A percentile compares a stretch with the other conserved stretches of the same genome.
Conservation (phyloP, 2,329 filamentous ascomycete species). For the Canariomyces notabilis region DNA sequence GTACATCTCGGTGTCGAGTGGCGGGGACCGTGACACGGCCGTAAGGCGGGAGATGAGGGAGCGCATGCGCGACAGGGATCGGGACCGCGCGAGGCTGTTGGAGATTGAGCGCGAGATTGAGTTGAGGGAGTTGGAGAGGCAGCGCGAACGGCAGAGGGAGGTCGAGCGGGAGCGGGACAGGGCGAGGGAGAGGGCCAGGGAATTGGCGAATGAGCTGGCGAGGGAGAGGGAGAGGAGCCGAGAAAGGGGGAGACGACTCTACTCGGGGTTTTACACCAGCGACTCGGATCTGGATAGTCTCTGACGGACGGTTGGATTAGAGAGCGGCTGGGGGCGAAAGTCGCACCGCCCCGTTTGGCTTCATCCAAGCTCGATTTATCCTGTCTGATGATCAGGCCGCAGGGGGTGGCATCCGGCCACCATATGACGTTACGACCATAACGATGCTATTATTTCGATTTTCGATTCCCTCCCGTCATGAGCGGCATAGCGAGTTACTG, state of each 20-base stretch:
- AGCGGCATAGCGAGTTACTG: no score
- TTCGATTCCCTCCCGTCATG: no score
- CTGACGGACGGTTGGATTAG: no score
- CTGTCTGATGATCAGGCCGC: no score
- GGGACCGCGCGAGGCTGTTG: background rate
- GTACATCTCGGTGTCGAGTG: background rate
- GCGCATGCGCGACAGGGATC: background rate
- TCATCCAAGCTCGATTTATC: no score
- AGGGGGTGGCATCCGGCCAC: no score
- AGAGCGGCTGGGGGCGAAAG: no score
- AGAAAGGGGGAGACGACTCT: background rate
- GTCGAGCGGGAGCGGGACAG: background rate
- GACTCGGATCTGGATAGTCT: no score
- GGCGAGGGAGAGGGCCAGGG: conserved; percentile 2
- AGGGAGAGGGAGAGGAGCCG: background rate
- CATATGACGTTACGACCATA: no score
- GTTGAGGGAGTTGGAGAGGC: background rate
- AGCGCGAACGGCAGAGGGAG: background rate
- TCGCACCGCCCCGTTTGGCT: no score
- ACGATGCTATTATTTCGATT: no score
- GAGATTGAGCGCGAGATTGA: background rate
- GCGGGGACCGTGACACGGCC: background rate
- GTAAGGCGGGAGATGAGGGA: background rate
- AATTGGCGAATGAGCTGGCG: background rate
- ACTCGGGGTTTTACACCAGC: background rate